Conservation (phyloP, 306 rosid genomes). For the Dryas alaskensis region DNA sequence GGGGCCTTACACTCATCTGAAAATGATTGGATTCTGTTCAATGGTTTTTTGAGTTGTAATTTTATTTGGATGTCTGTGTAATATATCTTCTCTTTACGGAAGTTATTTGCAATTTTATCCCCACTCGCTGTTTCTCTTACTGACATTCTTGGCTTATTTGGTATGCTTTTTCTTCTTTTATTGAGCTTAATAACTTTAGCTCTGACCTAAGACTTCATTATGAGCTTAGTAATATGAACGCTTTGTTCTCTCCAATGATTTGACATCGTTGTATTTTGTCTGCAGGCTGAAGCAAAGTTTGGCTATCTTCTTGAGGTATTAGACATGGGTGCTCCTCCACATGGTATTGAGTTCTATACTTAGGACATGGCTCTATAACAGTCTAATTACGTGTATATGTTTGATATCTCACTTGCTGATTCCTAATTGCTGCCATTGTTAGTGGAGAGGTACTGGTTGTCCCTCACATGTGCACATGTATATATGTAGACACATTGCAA, state of each 20-base stretch:
- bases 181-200: neutral
- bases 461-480: no score
- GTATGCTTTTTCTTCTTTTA: neutral
- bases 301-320: constrained; percentile 93
- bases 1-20: no score
- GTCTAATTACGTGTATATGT: neutral
- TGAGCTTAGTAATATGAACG: neutral
- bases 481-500: no score
- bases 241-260: constrained; percentile 11
- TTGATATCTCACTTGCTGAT: neutral
- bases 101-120: no score
- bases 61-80: no score
- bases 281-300: constrained; percentile 92
- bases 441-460: no score
- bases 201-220: neutral
- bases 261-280: constrained; percentile 15
- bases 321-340: constrained; percentile 99
- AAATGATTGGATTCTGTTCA: no score
- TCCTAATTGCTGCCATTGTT: no score
- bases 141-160: neutral
- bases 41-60: no score
- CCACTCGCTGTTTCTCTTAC: no score
- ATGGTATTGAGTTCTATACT: constrained; percentile 52
- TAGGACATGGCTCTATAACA: neutral
- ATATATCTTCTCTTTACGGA: no score